These are phyloP conservation scores for rapeseed (Brassica napus) DNA, from an alignment of 345 rosid genomes.

Conservation along the genomic window Da-Ae NC_063451.1:40094501-40095000, in stretches of 20 bases:
- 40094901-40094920: slow-evolving; percentile 57
- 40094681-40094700: neutral
- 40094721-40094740: slow-evolving; percentile 11
- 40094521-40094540: neutral
- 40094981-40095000: slow-evolving; percentile 46
- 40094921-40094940: slow-evolving; percentile 28
- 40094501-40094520: neutral
- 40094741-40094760: slow-evolving; percentile 27
- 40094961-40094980: slow-evolving; percentile 39
- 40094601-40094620: neutral
- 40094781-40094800: slow-evolving; percentile 40
- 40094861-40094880: slow-evolving; percentile 32
- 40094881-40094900: slow-evolving; percentile 47
- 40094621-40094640: slow-evolving; percentile 1
- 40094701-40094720: slow-evolving; percentile 22
- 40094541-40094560: neutral
- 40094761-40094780: slow-evolving; percentile 27
- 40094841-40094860: slow-evolving; percentile 50
- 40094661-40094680: neutral
- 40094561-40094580: neutral
- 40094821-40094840: slow-evolving; percentile 44
- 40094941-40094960: slow-evolving; percentile 51
- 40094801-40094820: slow-evolving; percentile 59
- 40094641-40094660: neutral
- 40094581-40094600: neutral